phyloP scores from a whole-genome alignment of 2,329 filamentous ascomycete genomes.

The Alternaria sp. region DNA sequence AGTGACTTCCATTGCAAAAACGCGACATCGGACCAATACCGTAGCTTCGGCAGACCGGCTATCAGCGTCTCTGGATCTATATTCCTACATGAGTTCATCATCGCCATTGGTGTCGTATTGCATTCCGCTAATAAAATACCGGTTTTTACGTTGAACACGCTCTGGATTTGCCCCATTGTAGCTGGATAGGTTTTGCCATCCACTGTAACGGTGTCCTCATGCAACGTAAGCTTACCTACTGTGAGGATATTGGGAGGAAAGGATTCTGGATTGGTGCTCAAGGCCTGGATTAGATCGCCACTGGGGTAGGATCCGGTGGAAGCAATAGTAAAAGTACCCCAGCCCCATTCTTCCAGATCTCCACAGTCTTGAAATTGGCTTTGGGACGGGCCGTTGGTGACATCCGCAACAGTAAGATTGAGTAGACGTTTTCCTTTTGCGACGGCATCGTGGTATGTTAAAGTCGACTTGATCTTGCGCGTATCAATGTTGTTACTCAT shows the following conservation, averaged over 20 bases:
- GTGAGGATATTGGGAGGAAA: not conserved
- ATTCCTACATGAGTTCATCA: not conserved
- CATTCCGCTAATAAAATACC: not conserved
- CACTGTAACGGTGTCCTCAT: not conserved
- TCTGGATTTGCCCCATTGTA: not conserved
- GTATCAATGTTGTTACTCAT: not conserved
- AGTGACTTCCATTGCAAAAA: slow-evolving; percentile 9
- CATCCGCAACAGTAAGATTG: not conserved
- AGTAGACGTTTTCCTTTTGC: not conserved
- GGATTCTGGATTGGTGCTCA: not conserved
- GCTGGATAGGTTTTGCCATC: not conserved
- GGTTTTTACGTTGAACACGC: not conserved
- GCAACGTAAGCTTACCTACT: not conserved
- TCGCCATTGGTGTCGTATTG: slow-evolving; percentile 1
- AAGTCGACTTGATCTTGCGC: not conserved
- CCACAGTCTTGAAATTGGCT: not conserved
- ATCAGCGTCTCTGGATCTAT: not conserved
- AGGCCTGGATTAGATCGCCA: not conserved
- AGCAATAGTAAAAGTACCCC: not conserved
- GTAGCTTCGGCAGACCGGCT: not conserved
- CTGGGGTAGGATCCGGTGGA: not conserved
- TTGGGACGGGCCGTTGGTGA: not conserved
- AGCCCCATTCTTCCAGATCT: not conserved
- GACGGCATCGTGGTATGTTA: not conserved
- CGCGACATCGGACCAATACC: slow-evolving; percentile 11